Percentiles rank a stretch among this genome's conserved stretches.
Conservation (phyloP, 2,329 filamentous ascomycete species). For the Arthroderma sp. region DNA sequence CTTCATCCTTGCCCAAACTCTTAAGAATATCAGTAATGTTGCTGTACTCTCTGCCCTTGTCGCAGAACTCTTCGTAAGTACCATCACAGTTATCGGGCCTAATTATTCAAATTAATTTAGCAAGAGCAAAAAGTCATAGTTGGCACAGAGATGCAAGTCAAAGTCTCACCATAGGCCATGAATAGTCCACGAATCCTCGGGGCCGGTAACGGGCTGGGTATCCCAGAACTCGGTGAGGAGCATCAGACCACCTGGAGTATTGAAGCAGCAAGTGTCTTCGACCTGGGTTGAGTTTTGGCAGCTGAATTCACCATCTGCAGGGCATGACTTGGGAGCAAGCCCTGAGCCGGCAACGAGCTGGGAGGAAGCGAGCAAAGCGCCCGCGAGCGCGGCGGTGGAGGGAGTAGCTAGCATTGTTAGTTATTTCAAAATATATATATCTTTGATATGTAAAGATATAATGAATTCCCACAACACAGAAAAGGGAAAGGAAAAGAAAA, state of each 20-base stretch:
- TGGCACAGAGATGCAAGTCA: slow-evolving; percentile 9
- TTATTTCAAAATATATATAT: background rate
- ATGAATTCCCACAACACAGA: too few relatives aligned
- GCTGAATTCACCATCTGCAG: slow-evolving; percentile 33
- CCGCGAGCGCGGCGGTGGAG: background rate
- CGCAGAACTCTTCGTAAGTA: slow-evolving; percentile 43
- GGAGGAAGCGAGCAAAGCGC: background rate
- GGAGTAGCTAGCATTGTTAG: background rate
- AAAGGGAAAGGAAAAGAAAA: too few relatives aligned
- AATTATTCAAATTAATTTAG: background rate
- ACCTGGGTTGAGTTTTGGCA: slow-evolving; percentile 42
- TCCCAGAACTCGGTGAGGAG: slow-evolving; percentile 51
- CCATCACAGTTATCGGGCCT: slow-evolving; percentile 45
- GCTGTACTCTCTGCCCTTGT: slow-evolving; percentile 39
- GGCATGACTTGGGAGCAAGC: slow-evolving; percentile 16
- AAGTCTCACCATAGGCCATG: slow-evolving; percentile 40
- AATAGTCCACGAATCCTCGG: slow-evolving; percentile 44
- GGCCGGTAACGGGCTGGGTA: slow-evolving; percentile 40
- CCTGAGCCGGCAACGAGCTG: slow-evolving; percentile 1
- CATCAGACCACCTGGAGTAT: slow-evolving; percentile 43
- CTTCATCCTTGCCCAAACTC: slow-evolving; percentile 35
- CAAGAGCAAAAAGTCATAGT: background rate
- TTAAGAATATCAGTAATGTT: slow-evolving; percentile 45
- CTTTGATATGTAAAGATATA: too few relatives aligned
- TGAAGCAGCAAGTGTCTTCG: slow-evolving; percentile 44